phyloP scores from a whole-genome alignment of 768 basidiomycete genomes.

The Russula earlei region DNA sequence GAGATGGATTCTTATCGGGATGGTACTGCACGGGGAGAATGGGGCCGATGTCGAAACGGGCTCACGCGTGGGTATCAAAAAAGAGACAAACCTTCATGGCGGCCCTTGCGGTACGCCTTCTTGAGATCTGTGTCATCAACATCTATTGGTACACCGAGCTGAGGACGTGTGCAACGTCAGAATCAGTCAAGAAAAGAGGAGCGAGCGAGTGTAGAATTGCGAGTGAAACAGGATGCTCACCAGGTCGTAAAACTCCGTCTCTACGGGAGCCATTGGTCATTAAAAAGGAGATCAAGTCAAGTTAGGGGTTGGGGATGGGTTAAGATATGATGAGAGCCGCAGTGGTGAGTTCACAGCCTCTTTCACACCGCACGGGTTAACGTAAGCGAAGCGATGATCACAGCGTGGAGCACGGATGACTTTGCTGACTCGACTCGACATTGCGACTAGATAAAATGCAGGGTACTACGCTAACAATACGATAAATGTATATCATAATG shows the following conservation, averaged over 20 bases:
- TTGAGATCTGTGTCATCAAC: slow-evolving; percentile 77
- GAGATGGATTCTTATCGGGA: slow-evolving; percentile 88
- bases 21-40: slow-evolving; percentile 51
- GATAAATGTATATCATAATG: background rate
- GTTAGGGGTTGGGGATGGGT: background rate
- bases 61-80: background rate
- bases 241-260: slow-evolving; percentile 84
- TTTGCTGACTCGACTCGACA: too few species aligned
- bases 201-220: slow-evolving; percentile 20
- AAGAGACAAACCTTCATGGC: slow-evolving; percentile 69
- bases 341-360: background rate
- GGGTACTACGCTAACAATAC: background rate
- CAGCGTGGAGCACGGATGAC: background rate
- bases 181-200: background rate
- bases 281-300: background rate
- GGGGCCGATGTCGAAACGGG: background rate
- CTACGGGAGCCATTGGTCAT: slow-evolving; percentile 66
- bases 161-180: slow-evolving; percentile 11
- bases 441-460: background rate
- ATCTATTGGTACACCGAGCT: slow-evolving; percentile 67
- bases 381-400: background rate
- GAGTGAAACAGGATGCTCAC: slow-evolving; percentile 22
- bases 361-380: background rate
- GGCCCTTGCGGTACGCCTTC: slow-evolving; percentile 89
- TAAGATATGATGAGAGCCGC: background rate